A percentile compares a stretch with the other conserved stretches of the same genome.
Conservation (phyloP, 78 protist genomes). For the Dictyostelium purpureum region DNA sequence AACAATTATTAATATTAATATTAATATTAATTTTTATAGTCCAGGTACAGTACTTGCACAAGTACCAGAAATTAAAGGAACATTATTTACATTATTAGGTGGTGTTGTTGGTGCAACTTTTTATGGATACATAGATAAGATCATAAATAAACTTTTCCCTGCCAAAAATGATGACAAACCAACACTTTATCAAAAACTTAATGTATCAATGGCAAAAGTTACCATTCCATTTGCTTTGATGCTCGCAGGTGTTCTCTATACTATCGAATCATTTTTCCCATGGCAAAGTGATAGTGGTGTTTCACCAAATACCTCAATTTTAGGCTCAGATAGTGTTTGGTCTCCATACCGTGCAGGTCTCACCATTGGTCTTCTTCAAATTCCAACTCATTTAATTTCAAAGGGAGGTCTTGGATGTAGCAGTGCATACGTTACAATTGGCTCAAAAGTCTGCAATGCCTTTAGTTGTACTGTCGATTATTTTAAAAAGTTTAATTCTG, state of each 20-base stretch:
- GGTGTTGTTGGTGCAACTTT: conserved; percentile 45
- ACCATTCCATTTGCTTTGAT: conserved; percentile 39
- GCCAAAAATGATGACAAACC: neutral
- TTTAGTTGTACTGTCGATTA: neutral
- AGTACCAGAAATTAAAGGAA: conserved; percentile 1
- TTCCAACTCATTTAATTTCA: conserved; percentile 12
- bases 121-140: neutral
- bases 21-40: no score
- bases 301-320: neutral
- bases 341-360: conserved; percentile 64
- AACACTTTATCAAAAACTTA: neutral
- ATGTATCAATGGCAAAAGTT: neutral
- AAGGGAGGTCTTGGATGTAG: conserved; percentile 23
- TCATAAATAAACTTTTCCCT: neutral
- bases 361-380: conserved; percentile 32
- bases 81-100: conserved; percentile 55
- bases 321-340: conserved; percentile 18
- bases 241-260: neutral
- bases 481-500: conserved; percentile 26
- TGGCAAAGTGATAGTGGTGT: conserved; percentile 35
- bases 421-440: conserved; percentile 32
- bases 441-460: conserved; percentile 6
- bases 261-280: conserved; percentile 21
- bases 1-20: no score
- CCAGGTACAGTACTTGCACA: conserved; percentile 82